Conservation (phyloP, 1,139 yeast genomes). For the Geotrichum siamense region DNA sequence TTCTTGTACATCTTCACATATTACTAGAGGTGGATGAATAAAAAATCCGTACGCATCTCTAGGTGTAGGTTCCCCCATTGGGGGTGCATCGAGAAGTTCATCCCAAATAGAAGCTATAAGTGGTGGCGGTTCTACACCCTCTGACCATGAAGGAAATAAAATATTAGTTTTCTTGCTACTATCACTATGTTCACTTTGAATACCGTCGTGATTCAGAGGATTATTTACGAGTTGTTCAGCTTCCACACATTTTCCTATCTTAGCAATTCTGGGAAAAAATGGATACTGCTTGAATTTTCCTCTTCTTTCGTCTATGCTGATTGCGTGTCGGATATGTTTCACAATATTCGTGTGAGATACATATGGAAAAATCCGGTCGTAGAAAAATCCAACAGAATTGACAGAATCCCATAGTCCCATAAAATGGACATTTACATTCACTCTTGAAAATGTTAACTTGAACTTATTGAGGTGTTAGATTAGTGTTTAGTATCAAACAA, state of each 20-base stretch:
- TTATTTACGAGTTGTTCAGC: neutral
- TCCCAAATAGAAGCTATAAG: slow-evolving; percentile 4
- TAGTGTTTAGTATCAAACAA: neutral
- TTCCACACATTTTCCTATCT: neutral
- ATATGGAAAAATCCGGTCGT: slow-evolving; percentile 52
- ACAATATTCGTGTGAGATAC: slow-evolving; percentile 46
- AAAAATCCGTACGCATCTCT: slow-evolving; percentile 9
- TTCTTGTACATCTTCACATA: slow-evolving; percentile 41
- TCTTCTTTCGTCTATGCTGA: slow-evolving; percentile 58
- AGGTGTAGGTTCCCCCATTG: slow-evolving; percentile 5
- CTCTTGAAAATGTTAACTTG: slow-evolving; percentile 18
- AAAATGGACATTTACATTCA: slow-evolving; percentile 41
- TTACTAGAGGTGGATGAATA: slow-evolving; percentile 1
- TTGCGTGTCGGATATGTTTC: slow-evolving; percentile 55
- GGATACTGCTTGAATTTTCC: slow-evolving; percentile 53
- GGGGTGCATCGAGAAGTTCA: slow-evolving; percentile 8
- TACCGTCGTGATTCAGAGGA: neutral
- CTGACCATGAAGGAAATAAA: slow-evolving; percentile 7
- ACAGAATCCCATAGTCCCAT: slow-evolving; percentile 65
- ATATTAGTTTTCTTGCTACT: neutral
- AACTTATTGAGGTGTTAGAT: too few species aligned
- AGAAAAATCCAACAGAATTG: slow-evolving; percentile 53
- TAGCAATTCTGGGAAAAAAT: slow-evolving; percentile 20
- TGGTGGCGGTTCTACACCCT: neutral
- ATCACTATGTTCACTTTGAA: neutral